Evolutionary conservation across 768 basidiomycete species (phyloP).

Genomic region (Trametopsis cervina): DNA sequence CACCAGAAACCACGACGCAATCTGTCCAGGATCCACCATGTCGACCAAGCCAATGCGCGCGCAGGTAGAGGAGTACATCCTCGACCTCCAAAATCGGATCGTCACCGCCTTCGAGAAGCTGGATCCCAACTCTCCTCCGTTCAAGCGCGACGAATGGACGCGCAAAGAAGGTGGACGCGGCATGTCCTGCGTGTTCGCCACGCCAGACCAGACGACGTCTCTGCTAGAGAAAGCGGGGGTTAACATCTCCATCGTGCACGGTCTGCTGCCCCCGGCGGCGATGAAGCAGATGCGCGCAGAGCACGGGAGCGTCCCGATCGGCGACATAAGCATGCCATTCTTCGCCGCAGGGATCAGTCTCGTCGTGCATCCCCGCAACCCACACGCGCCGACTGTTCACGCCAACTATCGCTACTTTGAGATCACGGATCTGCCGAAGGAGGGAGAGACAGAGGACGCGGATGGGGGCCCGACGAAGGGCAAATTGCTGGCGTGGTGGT

Average conservation of each 20-base stretch:
- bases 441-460: constrained; percentile 31
- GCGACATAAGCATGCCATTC: constrained; percentile 72
- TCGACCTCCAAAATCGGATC: constrained; percentile 71
- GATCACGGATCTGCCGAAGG: constrained; percentile 36
- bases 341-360: constrained; percentile 90
- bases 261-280: constrained; percentile 78
- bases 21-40: constrained; percentile 3
- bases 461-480: constrained; percentile 26
- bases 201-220: constrained; percentile 32
- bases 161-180: constrained; percentile 72
- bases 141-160: constrained; percentile 78
- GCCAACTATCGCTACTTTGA: constrained; percentile 98
- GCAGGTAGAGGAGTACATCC: constrained; percentile 71
- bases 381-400: constrained; percentile 90
- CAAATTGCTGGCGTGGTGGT: constrained; percentile 90
- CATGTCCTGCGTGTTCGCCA: constrained; percentile 75
- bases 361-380: constrained; percentile 92
- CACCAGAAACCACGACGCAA: neutral
- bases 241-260: constrained; percentile 90
- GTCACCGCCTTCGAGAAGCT: constrained; percentile 70
- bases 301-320: constrained; percentile 65
- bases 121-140: constrained; percentile 62
- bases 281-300: constrained; percentile 94
- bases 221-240: constrained; percentile 94
- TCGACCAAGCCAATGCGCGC: constrained; percentile 46